phyloP scores from a whole-genome alignment of 257 asterid genomes.

The Solanum commersonii region DNA sequence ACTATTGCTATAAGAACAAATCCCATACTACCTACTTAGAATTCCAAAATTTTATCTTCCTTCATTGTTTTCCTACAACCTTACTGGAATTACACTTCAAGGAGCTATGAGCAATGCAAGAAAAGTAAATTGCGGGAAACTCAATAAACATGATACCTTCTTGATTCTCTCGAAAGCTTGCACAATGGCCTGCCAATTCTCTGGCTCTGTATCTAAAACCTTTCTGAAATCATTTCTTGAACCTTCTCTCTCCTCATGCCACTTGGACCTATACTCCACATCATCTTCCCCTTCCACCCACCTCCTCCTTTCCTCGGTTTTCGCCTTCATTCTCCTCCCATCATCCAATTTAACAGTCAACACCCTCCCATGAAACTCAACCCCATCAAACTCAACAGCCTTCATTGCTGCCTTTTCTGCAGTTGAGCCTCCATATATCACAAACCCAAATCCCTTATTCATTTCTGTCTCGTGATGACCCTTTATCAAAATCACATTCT shows the following conservation, averaged over 20 bases:
- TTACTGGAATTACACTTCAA: neutral
- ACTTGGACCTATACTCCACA: slow-evolving; percentile 46
- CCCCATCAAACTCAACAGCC: slow-evolving; percentile 95
- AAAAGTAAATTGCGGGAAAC: neutral
- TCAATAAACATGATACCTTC: slow-evolving; percentile 45
- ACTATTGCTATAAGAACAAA: neutral
- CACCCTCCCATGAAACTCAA: slow-evolving; percentile 87
- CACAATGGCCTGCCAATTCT: slow-evolving; percentile 92
- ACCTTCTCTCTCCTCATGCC: slow-evolving; percentile 94
- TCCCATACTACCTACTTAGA: neutral
- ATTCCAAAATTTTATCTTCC: neutral
- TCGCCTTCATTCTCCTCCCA: slow-evolving; percentile 61
- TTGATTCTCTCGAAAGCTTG: slow-evolving; percentile 78
- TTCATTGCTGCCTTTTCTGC: slow-evolving; percentile 87
- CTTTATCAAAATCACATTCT: slow-evolving; percentile 71
- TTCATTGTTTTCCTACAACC: neutral
- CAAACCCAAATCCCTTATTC: slow-evolving; percentile 95
- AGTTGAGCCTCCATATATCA: slow-evolving; percentile 51
- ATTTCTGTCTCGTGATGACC: slow-evolving; percentile 73
- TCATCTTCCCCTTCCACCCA: slow-evolving; percentile 53
- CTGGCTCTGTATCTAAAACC: slow-evolving; percentile 78
- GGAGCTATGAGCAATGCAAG: neutral
- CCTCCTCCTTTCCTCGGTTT: slow-evolving; percentile 32
- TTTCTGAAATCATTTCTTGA: slow-evolving; percentile 51
- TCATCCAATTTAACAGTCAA: slow-evolving; percentile 87